A percentile compares a stretch with the other conserved stretches of the same genome.
phyloP scores from a whole-genome alignment of 345 rosid species.

The Gynandropsis gynandra region DNA sequence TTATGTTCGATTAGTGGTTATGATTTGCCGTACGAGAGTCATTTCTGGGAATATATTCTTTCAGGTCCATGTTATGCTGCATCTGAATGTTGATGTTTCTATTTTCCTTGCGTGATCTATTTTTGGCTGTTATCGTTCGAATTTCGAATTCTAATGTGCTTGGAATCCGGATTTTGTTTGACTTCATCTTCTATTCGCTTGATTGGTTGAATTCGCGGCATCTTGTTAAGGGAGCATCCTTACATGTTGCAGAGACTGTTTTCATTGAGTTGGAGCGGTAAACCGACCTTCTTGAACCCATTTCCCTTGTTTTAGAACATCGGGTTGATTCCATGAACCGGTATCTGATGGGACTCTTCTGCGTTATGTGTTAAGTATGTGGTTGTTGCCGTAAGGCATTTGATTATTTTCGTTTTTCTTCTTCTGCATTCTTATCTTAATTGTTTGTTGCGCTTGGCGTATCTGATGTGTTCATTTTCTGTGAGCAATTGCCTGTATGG shows the following conservation, averaged over 20 bases:
- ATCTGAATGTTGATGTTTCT: slow-evolving; percentile 5
- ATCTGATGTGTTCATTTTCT: too few relatives aligned
- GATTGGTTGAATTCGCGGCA: not conserved
- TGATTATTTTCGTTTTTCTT: not conserved
- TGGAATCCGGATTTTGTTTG: slow-evolving; percentile 1
- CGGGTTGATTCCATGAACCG: not conserved
- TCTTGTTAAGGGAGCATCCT: not conserved
- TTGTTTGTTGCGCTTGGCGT: not conserved
- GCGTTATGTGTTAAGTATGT: not conserved
- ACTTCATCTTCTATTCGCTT: slow-evolving; percentile 4
- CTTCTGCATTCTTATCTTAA: not conserved
- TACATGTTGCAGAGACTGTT: not conserved
- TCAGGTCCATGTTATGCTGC: slow-evolving; percentile 8
- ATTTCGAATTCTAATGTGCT: slow-evolving; percentile 6
- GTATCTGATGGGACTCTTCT: not conserved
- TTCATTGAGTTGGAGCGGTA: slow-evolving; percentile 2
- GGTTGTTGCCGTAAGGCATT: not conserved
- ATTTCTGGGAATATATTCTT: not conserved
- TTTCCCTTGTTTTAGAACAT: slow-evolving; percentile 8
- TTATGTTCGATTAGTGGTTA: not conserved
- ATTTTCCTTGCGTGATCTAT: not conserved
- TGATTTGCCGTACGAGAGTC: slow-evolving; percentile 9
- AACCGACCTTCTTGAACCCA: slow-evolving; percentile 2
- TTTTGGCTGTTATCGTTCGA: slow-evolving; percentile 13
- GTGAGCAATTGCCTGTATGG: too few relatives aligned